Percentiles rank a stretch among this genome's conserved stretches.
Evolutionary conservation across 208 protist genomes (phyloP).

Genomic region (Trypanosoma theileri): DNA sequence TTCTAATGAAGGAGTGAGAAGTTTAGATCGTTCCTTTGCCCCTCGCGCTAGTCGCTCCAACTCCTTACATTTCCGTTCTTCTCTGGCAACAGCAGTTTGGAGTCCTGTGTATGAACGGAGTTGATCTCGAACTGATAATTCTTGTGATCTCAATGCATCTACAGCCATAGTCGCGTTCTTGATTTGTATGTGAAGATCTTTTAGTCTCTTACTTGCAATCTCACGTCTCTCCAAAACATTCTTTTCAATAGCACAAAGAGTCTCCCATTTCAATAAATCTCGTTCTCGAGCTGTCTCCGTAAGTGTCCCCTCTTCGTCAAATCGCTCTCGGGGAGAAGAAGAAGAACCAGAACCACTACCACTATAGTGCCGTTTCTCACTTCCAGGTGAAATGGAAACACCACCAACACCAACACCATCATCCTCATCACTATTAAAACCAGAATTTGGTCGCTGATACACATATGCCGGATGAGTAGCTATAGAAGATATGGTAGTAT

Average conservation of each 20-base stretch:
- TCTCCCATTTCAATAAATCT: slow-evolving; percentile 9
- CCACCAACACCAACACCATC: background rate
- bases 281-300: background rate
- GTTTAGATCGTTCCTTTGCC: background rate
- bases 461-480: background rate
- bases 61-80: slow-evolving; percentile 21
- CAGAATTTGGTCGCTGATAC: too few species aligned
- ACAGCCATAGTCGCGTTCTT: slow-evolving; percentile 2
- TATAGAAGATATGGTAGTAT: background rate
- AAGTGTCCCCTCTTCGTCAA: background rate
- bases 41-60: background rate
- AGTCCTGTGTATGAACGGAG: slow-evolving; percentile 11
- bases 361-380: background rate
- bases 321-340: background rate
- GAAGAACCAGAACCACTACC: background rate
- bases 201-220: background rate
- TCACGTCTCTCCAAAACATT: background rate
- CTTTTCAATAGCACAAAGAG: slow-evolving; percentile 15
- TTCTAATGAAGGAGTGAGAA: background rate
- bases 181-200: background rate
- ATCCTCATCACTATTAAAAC: background rate
- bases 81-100: background rate
- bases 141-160: background rate
- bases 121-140: background rate
- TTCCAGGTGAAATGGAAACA: background rate